These are phyloP conservation scores for Syncephalastrum monosporum DNA, from an alignment of 371 early-diverging fungal species.

Conservation along the genomic window DNA sequence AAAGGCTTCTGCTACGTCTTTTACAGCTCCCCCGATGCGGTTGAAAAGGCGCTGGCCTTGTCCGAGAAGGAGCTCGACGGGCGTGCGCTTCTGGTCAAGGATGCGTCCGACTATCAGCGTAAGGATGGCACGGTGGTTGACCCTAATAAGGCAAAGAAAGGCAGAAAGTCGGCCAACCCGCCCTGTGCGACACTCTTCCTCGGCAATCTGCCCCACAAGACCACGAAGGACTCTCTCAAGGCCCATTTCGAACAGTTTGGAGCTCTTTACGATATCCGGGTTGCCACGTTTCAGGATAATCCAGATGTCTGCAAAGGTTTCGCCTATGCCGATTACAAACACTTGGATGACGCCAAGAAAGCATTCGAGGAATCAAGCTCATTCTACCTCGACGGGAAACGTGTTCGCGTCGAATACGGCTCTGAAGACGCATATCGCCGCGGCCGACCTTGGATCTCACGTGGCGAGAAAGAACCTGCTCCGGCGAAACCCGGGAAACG, in stretches of 20 bases:
- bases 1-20: slow-evolving; percentile 71
- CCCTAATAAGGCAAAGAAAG: slow-evolving; percentile 43
- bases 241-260: slow-evolving; percentile 64
- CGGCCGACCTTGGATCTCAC: slow-evolving; percentile 49
- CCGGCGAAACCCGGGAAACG: not conserved
- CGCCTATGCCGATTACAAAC: slow-evolving; percentile 67
- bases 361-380: slow-evolving; percentile 60
- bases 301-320: slow-evolving; percentile 33
- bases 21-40: slow-evolving; percentile 57
- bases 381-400: slow-evolving; percentile 41
- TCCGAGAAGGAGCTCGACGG: slow-evolving; percentile 62
- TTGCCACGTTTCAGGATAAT: slow-evolving; percentile 74
- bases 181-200: slow-evolving; percentile 79
- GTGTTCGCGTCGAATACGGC: slow-evolving; percentile 49
- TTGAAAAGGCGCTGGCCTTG: slow-evolving; percentile 54
- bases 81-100: slow-evolving; percentile 69
- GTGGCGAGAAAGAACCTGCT: slow-evolving; percentile 24
- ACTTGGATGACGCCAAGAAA: slow-evolving; percentile 60
- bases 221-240: slow-evolving; percentile 61
- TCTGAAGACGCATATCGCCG: slow-evolving; percentile 59
- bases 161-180: slow-evolving; percentile 27
- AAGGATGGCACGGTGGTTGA: slow-evolving; percentile 46
- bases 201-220: slow-evolving; percentile 77
- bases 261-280: slow-evolving; percentile 62
- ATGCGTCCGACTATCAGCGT: slow-evolving; percentile 59